These are phyloP conservation scores for Jatropha curcas DNA, from an alignment of 345 rosid genomes.

Conservation along the genomic window DNA sequence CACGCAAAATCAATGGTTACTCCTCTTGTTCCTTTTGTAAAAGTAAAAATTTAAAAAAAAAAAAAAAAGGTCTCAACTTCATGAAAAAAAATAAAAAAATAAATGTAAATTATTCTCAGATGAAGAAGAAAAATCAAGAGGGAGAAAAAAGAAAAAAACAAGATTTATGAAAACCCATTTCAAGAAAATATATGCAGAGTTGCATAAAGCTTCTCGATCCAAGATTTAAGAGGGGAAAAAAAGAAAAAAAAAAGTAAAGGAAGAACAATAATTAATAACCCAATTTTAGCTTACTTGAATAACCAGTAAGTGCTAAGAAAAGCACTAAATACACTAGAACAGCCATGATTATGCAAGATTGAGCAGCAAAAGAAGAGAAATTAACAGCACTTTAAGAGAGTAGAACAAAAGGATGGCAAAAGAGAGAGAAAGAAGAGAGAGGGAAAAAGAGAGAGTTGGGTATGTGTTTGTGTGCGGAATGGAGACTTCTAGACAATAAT, in stretches of 20 bases:
- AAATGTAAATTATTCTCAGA: neutral
- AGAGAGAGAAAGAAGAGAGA: neutral
- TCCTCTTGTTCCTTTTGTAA: neutral
- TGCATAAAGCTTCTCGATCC: neutral
- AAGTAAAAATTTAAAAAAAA: neutral
- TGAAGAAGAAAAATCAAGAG: neutral
- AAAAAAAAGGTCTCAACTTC: too few species aligned
- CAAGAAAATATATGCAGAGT: neutral
- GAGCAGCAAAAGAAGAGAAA: constrained; percentile 6
- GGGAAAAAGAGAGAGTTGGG: neutral
- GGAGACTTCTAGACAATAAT: constrained; percentile 31
- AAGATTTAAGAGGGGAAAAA: neutral
- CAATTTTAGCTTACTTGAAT: constrained; percentile 66
- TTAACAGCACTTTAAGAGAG: neutral
- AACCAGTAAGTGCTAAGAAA: constrained; percentile 50
- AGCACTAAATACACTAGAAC: constrained; percentile 46
- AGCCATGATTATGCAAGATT: constrained; percentile 52
- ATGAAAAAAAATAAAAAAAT: neutral
- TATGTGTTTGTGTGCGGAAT: neutral
- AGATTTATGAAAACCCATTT: neutral
- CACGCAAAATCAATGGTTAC: neutral
- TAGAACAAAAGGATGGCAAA: neutral
- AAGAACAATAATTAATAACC: too few species aligned
- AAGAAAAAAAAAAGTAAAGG: neutral
- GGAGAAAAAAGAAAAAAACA: neutral